Conservation (phyloP, 108 stramenopile species). For the Mediolabrus comicus region DNA sequence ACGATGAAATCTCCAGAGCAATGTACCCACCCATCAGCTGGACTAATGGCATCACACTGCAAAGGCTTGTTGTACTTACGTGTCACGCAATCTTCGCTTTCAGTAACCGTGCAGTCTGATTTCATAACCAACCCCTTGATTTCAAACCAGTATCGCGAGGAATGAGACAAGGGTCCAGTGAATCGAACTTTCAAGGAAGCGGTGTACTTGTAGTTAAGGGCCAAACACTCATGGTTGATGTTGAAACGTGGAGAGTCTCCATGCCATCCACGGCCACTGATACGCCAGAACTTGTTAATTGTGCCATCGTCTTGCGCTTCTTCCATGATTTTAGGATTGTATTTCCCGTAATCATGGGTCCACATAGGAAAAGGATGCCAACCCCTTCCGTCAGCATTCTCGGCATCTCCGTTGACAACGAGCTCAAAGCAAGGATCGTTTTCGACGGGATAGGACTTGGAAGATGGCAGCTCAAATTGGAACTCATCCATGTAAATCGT, state of each 20-base stretch:
- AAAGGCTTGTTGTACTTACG: slow-evolving; percentile 7
- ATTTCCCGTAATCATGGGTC: neutral
- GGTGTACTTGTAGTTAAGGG: slow-evolving; percentile 22
- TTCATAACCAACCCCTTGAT: no score
- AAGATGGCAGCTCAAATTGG: slow-evolving; percentile 47
- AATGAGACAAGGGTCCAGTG: neutral
- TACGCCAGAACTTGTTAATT: slow-evolving; percentile 42
- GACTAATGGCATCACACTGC: slow-evolving; percentile 9
- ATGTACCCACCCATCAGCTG: slow-evolving; percentile 26
- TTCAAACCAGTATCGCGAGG: slow-evolving; percentile 13
- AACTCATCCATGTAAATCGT: slow-evolving; percentile 51
- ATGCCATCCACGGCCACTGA: slow-evolving; percentile 1
- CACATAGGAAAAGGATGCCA: slow-evolving; percentile 41
- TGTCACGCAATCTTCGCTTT: no score
- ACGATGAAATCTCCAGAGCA: slow-evolving; percentile 32
- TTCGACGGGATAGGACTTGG: slow-evolving; percentile 29
- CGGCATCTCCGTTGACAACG: slow-evolving; percentile 55
- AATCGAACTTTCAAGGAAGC: slow-evolving; percentile 24
- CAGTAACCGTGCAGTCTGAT: no score
- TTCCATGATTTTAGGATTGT: slow-evolving; percentile 16
- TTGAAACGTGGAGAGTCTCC: slow-evolving; percentile 1
- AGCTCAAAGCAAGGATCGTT: slow-evolving; percentile 49
- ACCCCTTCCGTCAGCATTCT: slow-evolving; percentile 44
- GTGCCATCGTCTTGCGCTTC: slow-evolving; percentile 17
- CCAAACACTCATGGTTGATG: slow-evolving; percentile 28